A percentile compares a stretch with the other conserved stretches of the same genome.
Conservation (phyloP, 192 early-diverging fungal species). For the Backusella parvicylindrica region DNA sequence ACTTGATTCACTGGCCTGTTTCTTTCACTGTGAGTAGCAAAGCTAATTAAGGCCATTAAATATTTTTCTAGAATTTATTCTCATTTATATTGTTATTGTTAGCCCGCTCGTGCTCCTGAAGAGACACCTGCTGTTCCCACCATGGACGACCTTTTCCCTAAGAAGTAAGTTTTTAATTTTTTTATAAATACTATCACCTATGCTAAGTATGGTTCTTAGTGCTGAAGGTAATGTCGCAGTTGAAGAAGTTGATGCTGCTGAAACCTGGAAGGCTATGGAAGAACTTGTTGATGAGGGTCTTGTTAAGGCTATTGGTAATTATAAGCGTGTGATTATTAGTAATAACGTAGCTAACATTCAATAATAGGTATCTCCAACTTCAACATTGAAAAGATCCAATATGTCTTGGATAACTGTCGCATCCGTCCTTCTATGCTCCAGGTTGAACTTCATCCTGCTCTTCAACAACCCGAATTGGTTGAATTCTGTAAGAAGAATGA, state of each 20-base stretch:
- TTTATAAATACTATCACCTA: neutral
- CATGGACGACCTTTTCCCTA: constrained; percentile 26
- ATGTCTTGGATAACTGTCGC: constrained; percentile 22
- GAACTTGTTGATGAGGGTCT: constrained; percentile 56
- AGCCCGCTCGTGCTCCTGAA: constrained; percentile 15
- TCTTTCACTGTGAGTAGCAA: constrained; percentile 39
- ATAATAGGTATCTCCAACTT: constrained; percentile 71
- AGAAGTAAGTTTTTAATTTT: constrained; percentile 18
- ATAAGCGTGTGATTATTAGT: neutral
- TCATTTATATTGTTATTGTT: neutral
- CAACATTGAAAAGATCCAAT: constrained; percentile 36
- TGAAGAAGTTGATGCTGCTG: constrained; percentile 43
- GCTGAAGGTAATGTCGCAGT: constrained; percentile 31
- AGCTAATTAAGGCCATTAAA: neutral
- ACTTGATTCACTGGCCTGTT: constrained; percentile 84
- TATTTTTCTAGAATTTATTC: neutral
- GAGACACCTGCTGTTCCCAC: constrained; percentile 24
- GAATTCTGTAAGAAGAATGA: constrained; percentile 66
- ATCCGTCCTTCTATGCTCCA: constrained; percentile 75
- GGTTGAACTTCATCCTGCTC: constrained; percentile 80
- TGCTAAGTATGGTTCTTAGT: neutral
- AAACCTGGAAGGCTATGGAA: constrained; percentile 78
- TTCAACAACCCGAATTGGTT: constrained; percentile 67
- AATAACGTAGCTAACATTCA: neutral
- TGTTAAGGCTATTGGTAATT: constrained; percentile 45